Evolutionary conservation across 2,329 filamentous ascomycete genomes (phyloP), one percentile per base, ranked within the genome.

Genomic region (Verticillium dahliae): DNA sequence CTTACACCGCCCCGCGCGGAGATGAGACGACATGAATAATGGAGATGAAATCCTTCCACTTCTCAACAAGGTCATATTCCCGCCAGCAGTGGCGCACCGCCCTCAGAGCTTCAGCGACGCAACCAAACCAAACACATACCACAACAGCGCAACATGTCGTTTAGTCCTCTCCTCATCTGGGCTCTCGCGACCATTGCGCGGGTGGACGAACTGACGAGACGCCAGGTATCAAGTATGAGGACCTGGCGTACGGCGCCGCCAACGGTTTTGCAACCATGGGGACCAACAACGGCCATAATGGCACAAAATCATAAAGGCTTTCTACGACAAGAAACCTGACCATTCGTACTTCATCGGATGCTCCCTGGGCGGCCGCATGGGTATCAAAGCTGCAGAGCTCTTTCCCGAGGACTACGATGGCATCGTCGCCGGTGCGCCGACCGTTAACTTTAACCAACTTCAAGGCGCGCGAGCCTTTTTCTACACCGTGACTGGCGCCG

Each of bases 391-490:
- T 10, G 78, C 81, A 0, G 78, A 87, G 65, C 67, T 72, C 15
- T 85, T 78, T 62, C 83, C 85, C 0, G 74, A 79, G 0, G 83
- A 86, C 63, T 86, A 85, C 60, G 83, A 87, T 59, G 83, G 84
- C 33, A 77, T 85, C 27, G 71, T 86, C 2, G 82, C 81, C 3
- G 80, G 81, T 3, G 68, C 70, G 34, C 73, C 75, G 9, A 81
- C 81, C 13, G 64, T 74, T 4, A 69, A 72, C 60, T 76, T 75
- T 57, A 71, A 71, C 56, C 67, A 68, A 38, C 66, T 76, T 1
- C 70, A 72, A 54, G 70, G 70, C 6, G 70, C 69, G 69, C 64
- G 60, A 74, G 78, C 78, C 77, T 76, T 77, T 76, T 78, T 65
- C 56, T 78, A 78, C 67, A 64, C 80, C 71, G 65, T 72, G 18